A percentile compares a stretch with the other conserved stretches of the same genome.
phyloP scores from a whole-genome alignment of 345 rosid species.

The Carallia pectinifolia region DNA sequence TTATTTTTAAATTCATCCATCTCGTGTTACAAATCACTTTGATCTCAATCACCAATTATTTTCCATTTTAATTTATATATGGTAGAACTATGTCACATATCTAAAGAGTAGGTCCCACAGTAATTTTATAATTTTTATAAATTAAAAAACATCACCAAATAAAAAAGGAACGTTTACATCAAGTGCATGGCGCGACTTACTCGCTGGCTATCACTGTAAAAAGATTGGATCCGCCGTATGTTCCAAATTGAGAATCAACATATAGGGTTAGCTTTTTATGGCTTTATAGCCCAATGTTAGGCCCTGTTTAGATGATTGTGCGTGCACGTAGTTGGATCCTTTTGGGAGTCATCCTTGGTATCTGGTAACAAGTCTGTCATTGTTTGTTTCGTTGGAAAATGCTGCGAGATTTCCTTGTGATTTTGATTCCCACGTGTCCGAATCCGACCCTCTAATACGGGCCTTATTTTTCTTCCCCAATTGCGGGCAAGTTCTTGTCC shows the following conservation, averaged over 20 bases:
- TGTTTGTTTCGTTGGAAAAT: background rate
- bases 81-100: no score
- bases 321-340: no score
- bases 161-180: background rate
- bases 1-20: no score
- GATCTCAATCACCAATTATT: no score
- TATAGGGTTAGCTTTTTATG: background rate
- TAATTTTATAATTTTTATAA: no score
- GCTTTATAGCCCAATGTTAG: background rate
- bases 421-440: conserved; percentile 1
- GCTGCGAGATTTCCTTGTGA: background rate
- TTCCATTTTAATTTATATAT: no score
- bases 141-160: no score
- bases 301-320: conserved; percentile 2
- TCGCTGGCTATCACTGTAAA: background rate
- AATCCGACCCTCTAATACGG: background rate
- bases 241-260: conserved; percentile 17
- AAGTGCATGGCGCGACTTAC: background rate
- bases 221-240: conserved; percentile 18
- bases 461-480: background rate
- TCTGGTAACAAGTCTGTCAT: background rate
- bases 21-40: no score
- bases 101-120: no score
- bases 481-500: background rate
- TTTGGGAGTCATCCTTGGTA: background rate